phyloP scores from a whole-genome alignment of 179 eudicot species.

The Kewa caespitosa region DNA sequence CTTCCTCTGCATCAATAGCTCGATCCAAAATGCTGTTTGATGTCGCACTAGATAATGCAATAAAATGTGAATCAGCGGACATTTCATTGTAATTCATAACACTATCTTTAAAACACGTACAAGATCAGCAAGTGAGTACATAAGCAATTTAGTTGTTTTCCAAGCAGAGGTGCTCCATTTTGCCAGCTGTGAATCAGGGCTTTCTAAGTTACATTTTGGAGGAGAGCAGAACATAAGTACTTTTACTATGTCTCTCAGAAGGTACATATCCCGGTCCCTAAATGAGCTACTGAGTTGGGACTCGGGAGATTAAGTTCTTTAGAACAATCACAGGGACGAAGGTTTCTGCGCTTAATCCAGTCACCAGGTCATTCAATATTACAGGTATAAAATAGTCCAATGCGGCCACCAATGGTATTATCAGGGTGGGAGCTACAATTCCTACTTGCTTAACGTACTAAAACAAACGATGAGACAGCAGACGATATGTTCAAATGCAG shows the following conservation, averaged over 20 bases:
- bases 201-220: no score
- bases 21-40: constrained; percentile 80
- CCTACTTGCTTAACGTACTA: not conserved
- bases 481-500: not conserved
- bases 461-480: not conserved
- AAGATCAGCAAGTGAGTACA: not conserved
- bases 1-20: constrained; percentile 84
- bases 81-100: not conserved
- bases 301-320: no score
- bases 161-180: no score
- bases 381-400: not conserved
- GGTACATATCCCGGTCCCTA: no score
- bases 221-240: no score
- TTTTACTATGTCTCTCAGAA: not conserved
- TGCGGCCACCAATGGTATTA: not conserved
- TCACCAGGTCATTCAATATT: not conserved
- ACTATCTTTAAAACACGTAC: not conserved
- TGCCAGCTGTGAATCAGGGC: not conserved
- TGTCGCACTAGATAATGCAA: constrained; percentile 51
- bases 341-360: not conserved
- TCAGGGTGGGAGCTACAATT: not conserved
- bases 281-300: no score
- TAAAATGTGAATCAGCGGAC: constrained; percentile 18
- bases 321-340: not conserved
- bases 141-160: not conserved